Conservation (phyloP, 192 early-diverging fungal species). For the Coemansia sp. region DNA sequence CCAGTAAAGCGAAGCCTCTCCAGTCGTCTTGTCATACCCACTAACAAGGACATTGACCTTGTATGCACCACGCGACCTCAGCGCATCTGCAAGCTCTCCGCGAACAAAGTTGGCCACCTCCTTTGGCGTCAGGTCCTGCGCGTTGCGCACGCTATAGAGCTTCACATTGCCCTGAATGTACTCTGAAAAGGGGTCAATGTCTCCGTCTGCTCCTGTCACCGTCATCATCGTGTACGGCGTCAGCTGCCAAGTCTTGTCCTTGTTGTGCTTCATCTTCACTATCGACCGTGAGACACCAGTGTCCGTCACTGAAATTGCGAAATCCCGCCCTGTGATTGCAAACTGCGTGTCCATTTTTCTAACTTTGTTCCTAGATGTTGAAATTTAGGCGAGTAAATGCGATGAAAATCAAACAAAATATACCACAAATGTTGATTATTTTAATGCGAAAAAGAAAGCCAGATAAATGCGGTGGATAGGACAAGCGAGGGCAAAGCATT, state of each 20-base stretch:
- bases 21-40: constrained; percentile 76
- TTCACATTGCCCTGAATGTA: constrained; percentile 92
- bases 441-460: neutral
- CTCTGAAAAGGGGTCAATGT: constrained; percentile 92
- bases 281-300: constrained; percentile 74
- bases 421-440: neutral
- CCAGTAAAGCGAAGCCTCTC: constrained; percentile 81
- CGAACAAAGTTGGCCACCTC: constrained; percentile 83
- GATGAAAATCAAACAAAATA: neutral
- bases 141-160: constrained; percentile 87
- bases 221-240: constrained; percentile 81
- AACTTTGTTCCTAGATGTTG: neutral
- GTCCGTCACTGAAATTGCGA: constrained; percentile 86
- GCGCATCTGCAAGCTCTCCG: constrained; percentile 79
- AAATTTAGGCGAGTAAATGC: neutral
- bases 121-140: constrained; percentile 74
- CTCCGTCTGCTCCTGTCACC: constrained; percentile 87
- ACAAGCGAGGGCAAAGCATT: no score
- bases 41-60: constrained; percentile 86
- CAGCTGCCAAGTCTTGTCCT: constrained; percentile 88
- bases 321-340: constrained; percentile 92
- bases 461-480: no score
- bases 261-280: constrained; percentile 86
- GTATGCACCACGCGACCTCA: constrained; percentile 74
- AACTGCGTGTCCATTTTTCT: constrained; percentile 77